Percentiles rank a stretch among this genome's conserved stretches.
Conservation (phyloP, 129 eudicot species). For the Centaurea solstitialis region DNA sequence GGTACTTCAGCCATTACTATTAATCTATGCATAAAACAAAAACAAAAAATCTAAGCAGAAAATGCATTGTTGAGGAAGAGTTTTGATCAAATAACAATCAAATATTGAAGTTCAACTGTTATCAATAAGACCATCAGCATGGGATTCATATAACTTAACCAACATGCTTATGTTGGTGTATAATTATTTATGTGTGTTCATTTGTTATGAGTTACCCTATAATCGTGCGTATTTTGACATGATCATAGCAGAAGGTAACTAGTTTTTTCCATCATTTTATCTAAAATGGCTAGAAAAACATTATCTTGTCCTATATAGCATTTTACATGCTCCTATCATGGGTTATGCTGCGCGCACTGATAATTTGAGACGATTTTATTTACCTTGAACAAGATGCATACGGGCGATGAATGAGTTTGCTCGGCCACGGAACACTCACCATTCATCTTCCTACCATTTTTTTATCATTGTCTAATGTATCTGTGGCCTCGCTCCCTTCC, state of each 20-base stretch:
- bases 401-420: constrained; percentile 93
- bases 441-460: constrained; percentile 94
- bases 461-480: constrained; percentile 61
- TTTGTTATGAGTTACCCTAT: neutral
- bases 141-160: too few species aligned
- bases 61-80: too few species aligned
- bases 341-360: neutral
- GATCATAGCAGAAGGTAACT: neutral
- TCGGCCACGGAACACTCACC: constrained; percentile 80
- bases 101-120: too few species aligned
- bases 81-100: too few species aligned
- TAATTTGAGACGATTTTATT: neutral
- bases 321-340: neutral
- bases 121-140: neutral
- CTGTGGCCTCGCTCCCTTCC: constrained; percentile 60
- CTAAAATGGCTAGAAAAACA: too few species aligned
- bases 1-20: too few species aligned
- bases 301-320: too few species aligned
- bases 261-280: neutral
- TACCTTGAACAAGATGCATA: constrained; percentile 99
- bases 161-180: neutral
- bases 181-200: neutral
- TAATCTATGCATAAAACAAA: too few species aligned
- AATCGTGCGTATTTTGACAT: neutral
- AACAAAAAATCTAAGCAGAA: too few species aligned